phyloP scores from a whole-genome alignment of 139 green algal species.

The Closterium sp. region DNA sequence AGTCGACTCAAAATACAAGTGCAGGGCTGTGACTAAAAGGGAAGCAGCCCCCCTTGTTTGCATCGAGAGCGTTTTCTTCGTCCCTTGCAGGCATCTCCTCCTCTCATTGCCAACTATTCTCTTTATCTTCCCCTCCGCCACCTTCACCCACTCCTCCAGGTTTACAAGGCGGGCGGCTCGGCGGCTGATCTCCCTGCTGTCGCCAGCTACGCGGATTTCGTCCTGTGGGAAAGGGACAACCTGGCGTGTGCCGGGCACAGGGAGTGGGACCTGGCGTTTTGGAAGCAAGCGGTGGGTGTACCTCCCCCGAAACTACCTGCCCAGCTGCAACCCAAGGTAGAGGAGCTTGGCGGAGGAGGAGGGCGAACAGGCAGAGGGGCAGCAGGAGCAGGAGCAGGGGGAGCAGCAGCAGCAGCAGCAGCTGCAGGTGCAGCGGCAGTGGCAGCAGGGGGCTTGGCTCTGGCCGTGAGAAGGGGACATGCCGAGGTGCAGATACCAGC shows the following conservation, averaged over 20 bases:
- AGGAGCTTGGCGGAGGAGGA: not conserved
- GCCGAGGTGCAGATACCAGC: constrained; percentile 13
- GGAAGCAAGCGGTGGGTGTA: not conserved
- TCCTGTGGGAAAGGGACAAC: constrained; percentile 17
- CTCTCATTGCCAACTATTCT: too few species aligned
- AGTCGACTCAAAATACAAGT: too few species aligned
- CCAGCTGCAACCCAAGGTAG: not conserved
- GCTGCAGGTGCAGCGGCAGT: not conserved
- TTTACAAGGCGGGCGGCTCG: constrained; percentile 4
- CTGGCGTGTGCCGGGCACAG: not conserved
- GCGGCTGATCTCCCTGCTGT: not conserved
- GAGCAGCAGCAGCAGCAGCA: not conserved
- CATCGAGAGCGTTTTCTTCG: too few species aligned
- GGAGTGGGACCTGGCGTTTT: constrained; percentile 21
- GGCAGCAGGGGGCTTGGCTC: not conserved
- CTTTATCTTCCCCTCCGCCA: too few species aligned
- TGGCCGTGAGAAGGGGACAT: not conserved
- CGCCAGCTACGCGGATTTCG: constrained; percentile 25
- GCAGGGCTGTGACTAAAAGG: too few species aligned
- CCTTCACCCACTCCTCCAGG: too few species aligned
- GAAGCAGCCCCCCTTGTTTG: too few species aligned
- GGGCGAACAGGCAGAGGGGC: not conserved
- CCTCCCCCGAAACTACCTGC: not conserved
- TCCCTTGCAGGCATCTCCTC: too few species aligned
- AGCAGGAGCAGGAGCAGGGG: not conserved